Base-by-base conservation (phyloP, 768 basidiomycete species). In the Rhodosporidiobolus odoratus region DNA sequence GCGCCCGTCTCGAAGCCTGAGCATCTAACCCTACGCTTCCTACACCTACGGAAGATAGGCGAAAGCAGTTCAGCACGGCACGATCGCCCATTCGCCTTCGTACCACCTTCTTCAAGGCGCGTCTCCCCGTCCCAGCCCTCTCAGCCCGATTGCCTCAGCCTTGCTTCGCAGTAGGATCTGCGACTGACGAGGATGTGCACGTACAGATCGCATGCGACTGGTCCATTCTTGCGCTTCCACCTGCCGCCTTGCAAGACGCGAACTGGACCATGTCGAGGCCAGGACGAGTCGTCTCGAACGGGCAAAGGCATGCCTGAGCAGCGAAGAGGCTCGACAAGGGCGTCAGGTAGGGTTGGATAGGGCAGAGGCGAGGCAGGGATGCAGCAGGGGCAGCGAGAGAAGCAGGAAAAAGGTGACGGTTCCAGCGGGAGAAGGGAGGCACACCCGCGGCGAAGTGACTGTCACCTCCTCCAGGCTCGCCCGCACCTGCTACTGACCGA, bases 1-100 rank as follows among this genome's bases (percentile, higher is more conserved):
- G 60, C 59, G 16, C 66, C 52, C 52, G 67, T 56, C 34, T 65
- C 60, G 47, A 37, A 62, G 15, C 54, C 56, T 8, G 67, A 53
- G 59, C 59, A 68, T 37, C 62, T 54, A 4, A 65, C 64, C 0
- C 64, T 41, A 2, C 64, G 32, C 12, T 48, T 34, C 9, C 64
- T n/a, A 37, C 64, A 65, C 17, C 64, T 65, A 37, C 21, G 32
- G n/a, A n/a, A n/a, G n/a, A 3, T 4, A 3, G 38, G 25, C 21
- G 3, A n/a, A n/a, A 23, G 23, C 48, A 25, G 37, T 37, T 58
- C 57, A 58, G 57, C 34, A 4, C 4, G 6, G 5, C 38, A 8
- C 32, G 4, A 17, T 21, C 25, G n/a, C 45, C 21, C 32, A 54
- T 37, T 30, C 47, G 6, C 47, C 40, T 38, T 35, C 34, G 57